Evolutionary conservation across 1,139 yeast genomes (phyloP).

Genomic region (Taiozyma sp.): DNA sequence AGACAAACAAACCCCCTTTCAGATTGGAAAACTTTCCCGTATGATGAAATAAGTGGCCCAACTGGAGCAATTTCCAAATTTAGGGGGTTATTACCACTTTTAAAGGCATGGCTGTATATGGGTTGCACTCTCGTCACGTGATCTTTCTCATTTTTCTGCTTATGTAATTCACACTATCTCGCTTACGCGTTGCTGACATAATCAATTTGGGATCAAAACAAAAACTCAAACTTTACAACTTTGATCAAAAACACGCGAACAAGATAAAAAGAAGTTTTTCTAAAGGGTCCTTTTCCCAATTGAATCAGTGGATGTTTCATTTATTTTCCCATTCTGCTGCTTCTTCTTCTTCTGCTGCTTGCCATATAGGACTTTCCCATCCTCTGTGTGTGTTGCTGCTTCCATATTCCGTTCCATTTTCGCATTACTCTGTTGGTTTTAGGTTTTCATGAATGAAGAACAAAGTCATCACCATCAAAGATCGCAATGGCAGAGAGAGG

Average conservation of each 20-base stretch:
- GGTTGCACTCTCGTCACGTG: not conserved
- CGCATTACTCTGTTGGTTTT: not conserved
- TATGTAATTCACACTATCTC: not conserved
- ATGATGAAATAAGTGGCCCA: not conserved
- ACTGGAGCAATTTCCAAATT: not conserved
- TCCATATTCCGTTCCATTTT: too few species aligned
- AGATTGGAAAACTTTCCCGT: slow-evolving; percentile 12
- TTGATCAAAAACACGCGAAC: too few species aligned
- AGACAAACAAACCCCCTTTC: not conserved
- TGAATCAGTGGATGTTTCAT: too few species aligned
- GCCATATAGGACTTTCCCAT: too few species aligned
- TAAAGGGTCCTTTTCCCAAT: too few species aligned
- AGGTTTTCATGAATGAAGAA: not conserved
- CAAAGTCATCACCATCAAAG: not conserved
- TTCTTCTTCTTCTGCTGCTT: too few species aligned
- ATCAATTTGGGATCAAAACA: not conserved
- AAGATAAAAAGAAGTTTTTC: too few species aligned
- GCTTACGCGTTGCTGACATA: not conserved
- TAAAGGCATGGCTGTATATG: too few species aligned
- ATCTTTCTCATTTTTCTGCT: too few species aligned
- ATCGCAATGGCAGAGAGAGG: not conserved
- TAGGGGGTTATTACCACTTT: not conserved
- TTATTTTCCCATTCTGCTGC: too few species aligned
- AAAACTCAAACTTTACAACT: too few species aligned
- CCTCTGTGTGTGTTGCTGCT: too few species aligned